Percentiles rank a stretch among this genome's conserved stretches.
These are phyloP conservation scores for Leccinum ochraceum DNA, from an alignment of 768 basidiomycete species.

Conservation along the genomic window DNA sequence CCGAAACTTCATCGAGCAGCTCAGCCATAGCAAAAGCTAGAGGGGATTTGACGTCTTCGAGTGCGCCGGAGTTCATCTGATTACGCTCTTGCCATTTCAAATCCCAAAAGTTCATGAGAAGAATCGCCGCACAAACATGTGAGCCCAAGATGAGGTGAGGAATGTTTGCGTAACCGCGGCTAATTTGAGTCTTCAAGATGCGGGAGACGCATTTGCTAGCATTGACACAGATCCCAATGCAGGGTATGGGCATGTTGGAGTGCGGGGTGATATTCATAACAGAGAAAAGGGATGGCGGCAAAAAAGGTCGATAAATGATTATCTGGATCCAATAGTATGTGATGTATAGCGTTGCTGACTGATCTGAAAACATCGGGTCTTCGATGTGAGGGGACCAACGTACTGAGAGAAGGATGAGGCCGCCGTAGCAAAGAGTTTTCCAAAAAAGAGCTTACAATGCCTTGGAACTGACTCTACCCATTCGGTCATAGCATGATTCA, in stretches of 20 bases:
- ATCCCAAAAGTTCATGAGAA: slow-evolving; percentile 62
- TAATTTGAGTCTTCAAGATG: slow-evolving; percentile 55
- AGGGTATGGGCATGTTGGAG: slow-evolving; percentile 44
- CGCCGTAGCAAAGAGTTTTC: neutral
- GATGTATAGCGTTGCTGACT: slow-evolving; percentile 57
- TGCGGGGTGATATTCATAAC: slow-evolving; percentile 25
- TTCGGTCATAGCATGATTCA: slow-evolving; percentile 68
- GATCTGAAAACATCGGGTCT: slow-evolving; percentile 49
- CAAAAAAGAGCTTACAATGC: slow-evolving; percentile 50
- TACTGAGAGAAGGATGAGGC: slow-evolving; percentile 37
- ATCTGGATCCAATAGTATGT: slow-evolving; percentile 66
- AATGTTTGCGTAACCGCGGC: slow-evolving; percentile 44
- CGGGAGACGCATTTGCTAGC: slow-evolving; percentile 61
- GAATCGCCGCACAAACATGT: slow-evolving; percentile 51
- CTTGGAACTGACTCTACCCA: slow-evolving; percentile 73
- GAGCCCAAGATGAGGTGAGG: slow-evolving; percentile 46
- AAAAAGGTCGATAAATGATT: slow-evolving; percentile 70
- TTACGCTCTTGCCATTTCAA: slow-evolving; percentile 47
- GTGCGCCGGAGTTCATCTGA: slow-evolving; percentile 23
- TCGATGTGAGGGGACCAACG: slow-evolving; percentile 57
- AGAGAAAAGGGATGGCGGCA: slow-evolving; percentile 42
- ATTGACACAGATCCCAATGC: slow-evolving; percentile 56
- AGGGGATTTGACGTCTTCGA: slow-evolving; percentile 34
- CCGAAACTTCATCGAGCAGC: slow-evolving; percentile 29
- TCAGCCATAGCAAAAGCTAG: slow-evolving; percentile 31